Evolutionary conservation across 176 grass and related monocot genomes (phyloP).

Genomic region (Avena sativa): DNA sequence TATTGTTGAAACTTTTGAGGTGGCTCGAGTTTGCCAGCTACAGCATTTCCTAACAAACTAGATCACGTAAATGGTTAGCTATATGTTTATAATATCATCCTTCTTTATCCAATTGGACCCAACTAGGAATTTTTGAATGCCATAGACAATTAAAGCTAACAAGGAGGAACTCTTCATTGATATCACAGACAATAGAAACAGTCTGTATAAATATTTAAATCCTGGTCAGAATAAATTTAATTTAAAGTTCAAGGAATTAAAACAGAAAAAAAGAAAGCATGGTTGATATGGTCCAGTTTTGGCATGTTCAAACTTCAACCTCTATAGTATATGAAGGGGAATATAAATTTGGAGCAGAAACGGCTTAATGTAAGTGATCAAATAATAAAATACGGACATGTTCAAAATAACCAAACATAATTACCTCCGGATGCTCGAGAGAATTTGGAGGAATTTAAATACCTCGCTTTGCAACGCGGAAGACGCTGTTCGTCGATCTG

Average conservation of each 20-base stretch:
- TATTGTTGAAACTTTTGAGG: background rate
- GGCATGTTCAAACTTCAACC: background rate
- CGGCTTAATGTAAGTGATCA: background rate
- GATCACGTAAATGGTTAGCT: background rate
- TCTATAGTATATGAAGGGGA: background rate
- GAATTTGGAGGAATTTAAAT: constrained; percentile 29
- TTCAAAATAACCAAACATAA: constrained; percentile 26
- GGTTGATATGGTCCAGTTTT: constrained; percentile 11
- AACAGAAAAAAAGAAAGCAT: background rate
- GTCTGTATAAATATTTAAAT: background rate
- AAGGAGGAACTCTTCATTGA: background rate
- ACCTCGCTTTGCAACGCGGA: constrained; percentile 89
- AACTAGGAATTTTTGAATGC: background rate
- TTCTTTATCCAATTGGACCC: constrained; percentile 6
- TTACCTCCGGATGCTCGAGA: background rate
- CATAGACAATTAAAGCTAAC: background rate
- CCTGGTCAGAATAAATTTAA: background rate
- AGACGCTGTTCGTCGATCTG: constrained; percentile 77
- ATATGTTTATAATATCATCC: background rate
- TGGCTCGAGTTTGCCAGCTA: background rate
- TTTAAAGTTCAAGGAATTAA: background rate
- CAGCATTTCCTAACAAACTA: constrained; percentile 30
- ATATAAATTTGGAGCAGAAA: constrained; percentile 20
- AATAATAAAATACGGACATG: background rate
- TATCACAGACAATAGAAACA: background rate